Evolutionary conservation across 176 grass and related monocot genomes (phyloP).

Genomic region (Lolium multiflorum): DNA sequence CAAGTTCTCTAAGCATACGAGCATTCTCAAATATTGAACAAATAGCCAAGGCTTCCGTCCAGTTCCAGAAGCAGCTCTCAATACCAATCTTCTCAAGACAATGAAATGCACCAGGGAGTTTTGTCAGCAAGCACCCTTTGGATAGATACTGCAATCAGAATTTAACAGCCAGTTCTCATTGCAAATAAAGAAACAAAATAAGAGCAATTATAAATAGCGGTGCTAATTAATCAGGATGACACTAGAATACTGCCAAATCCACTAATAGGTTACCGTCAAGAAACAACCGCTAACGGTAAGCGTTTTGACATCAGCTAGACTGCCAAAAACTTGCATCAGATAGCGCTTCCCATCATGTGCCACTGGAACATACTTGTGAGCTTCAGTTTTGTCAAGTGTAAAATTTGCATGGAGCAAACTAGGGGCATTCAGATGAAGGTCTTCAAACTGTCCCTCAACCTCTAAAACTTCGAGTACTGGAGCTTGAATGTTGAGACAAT

Average conservation of each 20-base stretch:
- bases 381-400: background rate
- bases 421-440: conserved; percentile 1
- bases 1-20: background rate
- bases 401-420: background rate
- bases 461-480: background rate
- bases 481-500: conserved; percentile 18
- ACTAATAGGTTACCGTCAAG: conserved; percentile 23
- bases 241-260: background rate
- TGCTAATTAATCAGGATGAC: background rate
- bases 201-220: background rate
- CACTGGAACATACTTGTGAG: background rate
- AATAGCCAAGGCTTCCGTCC: conserved; percentile 7
- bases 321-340: conserved; percentile 28
- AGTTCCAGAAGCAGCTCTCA: conserved; percentile 5
- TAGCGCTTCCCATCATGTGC: background rate
- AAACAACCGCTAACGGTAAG: background rate
- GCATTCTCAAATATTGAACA: conserved; percentile 28
- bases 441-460: conserved; percentile 15
- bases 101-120: conserved; percentile 18
- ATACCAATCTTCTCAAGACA: background rate
- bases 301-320: background rate
- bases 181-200: no score
- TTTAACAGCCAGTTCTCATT: background rate
- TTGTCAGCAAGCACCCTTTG: conserved; percentile 12
- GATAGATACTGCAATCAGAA: conserved; percentile 26